Evolutionary conservation across 805 yeast genomes (phyloP).

Genomic region (Myxozyma kluyveri): DNA sequence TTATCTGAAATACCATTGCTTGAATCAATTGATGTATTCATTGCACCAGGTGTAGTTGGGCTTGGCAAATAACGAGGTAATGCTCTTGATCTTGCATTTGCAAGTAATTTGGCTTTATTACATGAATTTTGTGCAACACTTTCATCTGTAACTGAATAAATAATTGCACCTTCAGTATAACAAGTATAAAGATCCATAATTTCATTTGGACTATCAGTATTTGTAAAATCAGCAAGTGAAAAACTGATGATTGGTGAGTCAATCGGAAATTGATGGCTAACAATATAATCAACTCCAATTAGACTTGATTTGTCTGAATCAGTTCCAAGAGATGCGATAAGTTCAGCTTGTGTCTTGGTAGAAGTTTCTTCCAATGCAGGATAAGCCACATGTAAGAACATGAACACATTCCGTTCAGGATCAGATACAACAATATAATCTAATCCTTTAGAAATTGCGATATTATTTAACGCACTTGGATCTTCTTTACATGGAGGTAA

Average conservation of each 20-base stretch:
- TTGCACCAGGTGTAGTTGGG: too few relatives aligned
- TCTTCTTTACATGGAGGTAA: constrained; percentile 11
- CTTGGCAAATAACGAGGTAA: neutral
- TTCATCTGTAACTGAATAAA: constrained; percentile 12
- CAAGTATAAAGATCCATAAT: constrained; percentile 23
- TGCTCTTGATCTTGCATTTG: neutral
- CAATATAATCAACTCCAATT: constrained; percentile 18
- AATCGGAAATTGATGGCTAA: constrained; percentile 3
- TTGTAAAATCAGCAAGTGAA: constrained; percentile 12
- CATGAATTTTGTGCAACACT: constrained; percentile 17
- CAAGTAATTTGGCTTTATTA: constrained; percentile 7
- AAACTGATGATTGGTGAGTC: constrained; percentile 15
- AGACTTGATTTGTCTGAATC: neutral
- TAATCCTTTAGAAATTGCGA: constrained; percentile 10
- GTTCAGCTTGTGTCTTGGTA: constrained; percentile 14
- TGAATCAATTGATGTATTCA: neutral
- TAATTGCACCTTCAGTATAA: constrained; percentile 22
- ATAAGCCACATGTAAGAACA: constrained; percentile 17
- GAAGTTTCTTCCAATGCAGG: constrained; percentile 1
- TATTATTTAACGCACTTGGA: constrained; percentile 3
- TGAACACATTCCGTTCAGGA: constrained; percentile 17
- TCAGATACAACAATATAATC: constrained; percentile 23
- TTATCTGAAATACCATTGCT: too few relatives aligned
- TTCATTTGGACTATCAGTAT: constrained; percentile 9
- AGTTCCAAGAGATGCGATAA: constrained; percentile 1